Percentiles rank a stretch among this genome's conserved stretches.
phyloP scores from a whole-genome alignment of 441 rosid genomes.

The Syzygium syzygioides region DNA sequence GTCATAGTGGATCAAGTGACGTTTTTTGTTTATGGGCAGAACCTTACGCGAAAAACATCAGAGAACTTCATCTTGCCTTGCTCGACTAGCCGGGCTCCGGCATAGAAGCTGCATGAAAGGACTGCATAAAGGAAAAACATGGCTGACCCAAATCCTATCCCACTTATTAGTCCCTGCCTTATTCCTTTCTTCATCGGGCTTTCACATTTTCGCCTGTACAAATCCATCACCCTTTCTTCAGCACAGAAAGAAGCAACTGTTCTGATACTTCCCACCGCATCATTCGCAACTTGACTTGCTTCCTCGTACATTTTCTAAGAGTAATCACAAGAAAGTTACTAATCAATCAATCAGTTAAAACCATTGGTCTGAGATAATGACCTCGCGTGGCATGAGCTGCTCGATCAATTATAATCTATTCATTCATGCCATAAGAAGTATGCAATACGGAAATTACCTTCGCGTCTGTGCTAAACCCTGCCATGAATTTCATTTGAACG shows the following conservation, averaged over 20 bases:
- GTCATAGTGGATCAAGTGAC: not conserved
- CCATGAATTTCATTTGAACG: not conserved
- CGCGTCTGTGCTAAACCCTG: not conserved
- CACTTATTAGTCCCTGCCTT: constrained; percentile 64
- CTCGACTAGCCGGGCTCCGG: constrained; percentile 63
- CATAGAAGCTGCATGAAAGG: constrained; percentile 58
- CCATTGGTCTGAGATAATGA: too few relatives aligned
- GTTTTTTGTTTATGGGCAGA: not conserved
- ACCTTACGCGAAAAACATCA: constrained; percentile 57
- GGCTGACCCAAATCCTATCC: constrained; percentile 62
- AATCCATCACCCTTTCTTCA: constrained; percentile 66
- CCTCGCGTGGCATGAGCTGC: too few relatives aligned
- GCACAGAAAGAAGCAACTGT: constrained; percentile 88
- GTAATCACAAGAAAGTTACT: not conserved
- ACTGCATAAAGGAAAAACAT: constrained; percentile 42
- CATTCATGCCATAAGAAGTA: not conserved
- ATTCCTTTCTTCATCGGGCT: constrained; percentile 57
- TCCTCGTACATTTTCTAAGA: constrained; percentile 70
- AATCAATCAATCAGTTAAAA: not conserved
- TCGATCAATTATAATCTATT: too few relatives aligned
- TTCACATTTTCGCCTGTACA: constrained; percentile 55
- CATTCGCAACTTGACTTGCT: constrained; percentile 82
- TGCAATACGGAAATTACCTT: not conserved
- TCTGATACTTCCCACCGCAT: constrained; percentile 82
- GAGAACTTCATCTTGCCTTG: constrained; percentile 41